Evolutionary conservation across 2,329 filamentous ascomycete genomes (phyloP), one percentile per base, ranked within the genome.

Genomic region (Falciphora oryzae): DNA sequence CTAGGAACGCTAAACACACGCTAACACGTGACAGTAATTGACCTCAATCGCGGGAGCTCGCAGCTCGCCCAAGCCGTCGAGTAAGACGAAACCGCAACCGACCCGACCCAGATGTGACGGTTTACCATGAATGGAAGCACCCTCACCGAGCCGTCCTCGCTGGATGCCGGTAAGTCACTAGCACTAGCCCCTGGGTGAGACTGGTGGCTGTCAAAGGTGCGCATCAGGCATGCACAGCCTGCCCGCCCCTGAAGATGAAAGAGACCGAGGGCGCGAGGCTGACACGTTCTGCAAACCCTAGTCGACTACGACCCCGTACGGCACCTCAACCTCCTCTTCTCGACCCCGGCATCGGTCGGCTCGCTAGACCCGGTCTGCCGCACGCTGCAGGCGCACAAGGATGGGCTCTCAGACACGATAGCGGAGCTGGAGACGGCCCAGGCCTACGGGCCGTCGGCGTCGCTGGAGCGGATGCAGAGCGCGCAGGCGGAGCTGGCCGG

Each of bases 281-380:
- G 44, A 53, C 44, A 53, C 44, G 18, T 22, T n/a, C 44, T 11
- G 4, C 44, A 53, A 53, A 6, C 6, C 44, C 18, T 60, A 68
- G 65, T 64, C 57, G 64, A 70, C 63, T 69, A 70, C 65, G 66
- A 98, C 75, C 93, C 95, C 64, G 89, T 98, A 75, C 85, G 92
- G 71, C 93, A 99, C 77, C 85, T 99, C 65, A 98, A 99, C 80
- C 83, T 90, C 67, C 89, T 99, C 72, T 99, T 99, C 81, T 89
- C 92, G 62, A 92, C 96, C 72, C 91, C 94, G 0, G 91, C 92
- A 50, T 89, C 93, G 67, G 87, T 98, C 67, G 85, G 88, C 57
- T 91, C 92, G 64, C 88, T 96, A 68, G 81, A 84, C 61, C 83
- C 85, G 67, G 91, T 95, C 62, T 91, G 90, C n/a, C 79, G 85